phyloP scores from a whole-genome alignment of 2,329 filamentous ascomycete species.

The Ophiocordyceps unilateralis region DNA sequence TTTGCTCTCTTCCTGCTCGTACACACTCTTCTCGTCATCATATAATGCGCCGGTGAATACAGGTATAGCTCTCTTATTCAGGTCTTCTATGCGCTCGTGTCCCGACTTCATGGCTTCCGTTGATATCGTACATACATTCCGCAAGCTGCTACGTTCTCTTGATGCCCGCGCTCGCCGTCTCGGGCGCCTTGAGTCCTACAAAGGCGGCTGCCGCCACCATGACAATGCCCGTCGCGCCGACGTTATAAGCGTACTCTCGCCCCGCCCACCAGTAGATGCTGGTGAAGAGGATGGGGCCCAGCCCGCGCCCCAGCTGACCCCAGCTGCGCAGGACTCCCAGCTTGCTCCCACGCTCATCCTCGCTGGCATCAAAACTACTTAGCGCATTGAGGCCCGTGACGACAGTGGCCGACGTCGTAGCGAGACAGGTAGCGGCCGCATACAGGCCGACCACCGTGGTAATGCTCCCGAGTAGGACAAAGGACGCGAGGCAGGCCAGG shows the following conservation, averaged over 20 bases:
- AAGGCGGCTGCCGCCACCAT: constrained; percentile 57
- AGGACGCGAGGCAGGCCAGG: constrained; percentile 58
- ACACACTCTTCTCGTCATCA: too few species aligned
- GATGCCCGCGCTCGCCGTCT: not conserved
- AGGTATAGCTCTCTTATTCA: too few species aligned
- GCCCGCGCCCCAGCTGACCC: constrained; percentile 75
- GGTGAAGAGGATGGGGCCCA: constrained; percentile 82
- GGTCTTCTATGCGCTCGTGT: too few species aligned
- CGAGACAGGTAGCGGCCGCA: constrained; percentile 63
- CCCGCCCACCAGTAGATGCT: constrained; percentile 98
- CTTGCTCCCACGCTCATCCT: constrained; percentile 68
- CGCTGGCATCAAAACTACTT: constrained; percentile 73
- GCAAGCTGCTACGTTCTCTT: too few species aligned
- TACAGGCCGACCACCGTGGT: constrained; percentile 57
- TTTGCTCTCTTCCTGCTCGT: not conserved
- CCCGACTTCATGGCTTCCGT: too few species aligned
- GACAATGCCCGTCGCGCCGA: constrained; percentile 67
- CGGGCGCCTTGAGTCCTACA: constrained; percentile 49
- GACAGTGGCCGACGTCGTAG: constrained; percentile 83
- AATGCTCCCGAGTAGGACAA: constrained; percentile 60
- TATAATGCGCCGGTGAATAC: too few species aligned
- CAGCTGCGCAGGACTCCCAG: constrained; percentile 64
- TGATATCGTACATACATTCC: too few species aligned
- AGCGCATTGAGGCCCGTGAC: constrained; percentile 87
- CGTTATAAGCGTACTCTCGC: constrained; percentile 63